Evolutionary conservation across 2,329 filamentous ascomycete genomes (phyloP).

Genomic region (Diplodia scrobiculata): DNA sequence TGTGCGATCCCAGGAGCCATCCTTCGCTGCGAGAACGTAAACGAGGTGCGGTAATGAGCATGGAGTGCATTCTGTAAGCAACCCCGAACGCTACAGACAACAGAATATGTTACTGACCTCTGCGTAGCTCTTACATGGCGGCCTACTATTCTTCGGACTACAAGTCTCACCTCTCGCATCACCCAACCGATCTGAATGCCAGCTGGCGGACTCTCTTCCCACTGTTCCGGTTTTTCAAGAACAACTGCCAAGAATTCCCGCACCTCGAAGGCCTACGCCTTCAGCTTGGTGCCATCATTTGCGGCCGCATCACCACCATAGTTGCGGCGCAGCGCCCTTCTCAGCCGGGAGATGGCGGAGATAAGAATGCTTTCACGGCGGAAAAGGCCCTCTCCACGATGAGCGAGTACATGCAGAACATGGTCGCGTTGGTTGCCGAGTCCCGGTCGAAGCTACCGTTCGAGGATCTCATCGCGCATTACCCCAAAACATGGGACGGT

Average conservation of each 20-base stretch:
- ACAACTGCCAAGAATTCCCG: conserved; percentile 37
- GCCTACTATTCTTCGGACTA: conserved; percentile 42
- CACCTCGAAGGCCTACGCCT: conserved; percentile 48
- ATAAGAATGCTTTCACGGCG: background rate
- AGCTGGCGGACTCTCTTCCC: conserved; percentile 46
- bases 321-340: conserved; percentile 37
- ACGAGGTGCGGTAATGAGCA: conserved; percentile 45
- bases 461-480: conserved; percentile 43
- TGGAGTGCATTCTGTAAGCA: conserved; percentile 51
- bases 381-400: conserved; percentile 19
- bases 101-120: background rate
- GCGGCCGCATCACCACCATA: conserved; percentile 43
- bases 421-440: conserved; percentile 18
- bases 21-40: conserved; percentile 41
- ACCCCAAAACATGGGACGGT: conserved; percentile 45
- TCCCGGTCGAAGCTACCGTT: conserved; percentile 35
- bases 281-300: conserved; percentile 47
- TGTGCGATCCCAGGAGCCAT: conserved; percentile 30
- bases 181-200: conserved; percentile 40
- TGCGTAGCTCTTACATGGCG: conserved; percentile 44
- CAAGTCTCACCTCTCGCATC: conserved; percentile 37
- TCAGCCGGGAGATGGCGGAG: conserved; percentile 6
- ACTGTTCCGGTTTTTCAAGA: conserved; percentile 40
- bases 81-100: background rate
- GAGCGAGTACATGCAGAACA: conserved; percentile 18